Percentiles rank a stretch among this genome's conserved stretches.
Evolutionary conservation across 495 filamentous ascomycete genomes (phyloP).

Genomic region (Sordaria brevicollis): DNA sequence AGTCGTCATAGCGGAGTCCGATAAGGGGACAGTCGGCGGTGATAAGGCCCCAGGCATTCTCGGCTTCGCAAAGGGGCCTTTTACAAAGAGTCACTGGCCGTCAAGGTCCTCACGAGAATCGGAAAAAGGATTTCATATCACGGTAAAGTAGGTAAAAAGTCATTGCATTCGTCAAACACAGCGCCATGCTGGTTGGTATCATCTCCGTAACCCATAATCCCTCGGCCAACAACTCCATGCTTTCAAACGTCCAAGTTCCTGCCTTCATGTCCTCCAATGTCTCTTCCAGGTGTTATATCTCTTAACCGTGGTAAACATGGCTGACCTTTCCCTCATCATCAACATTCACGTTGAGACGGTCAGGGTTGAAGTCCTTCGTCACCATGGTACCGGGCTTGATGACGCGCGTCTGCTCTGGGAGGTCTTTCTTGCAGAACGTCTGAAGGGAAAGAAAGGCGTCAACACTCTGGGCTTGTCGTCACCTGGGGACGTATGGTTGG

Average conservation of each 20-base stretch:
- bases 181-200: not conserved
- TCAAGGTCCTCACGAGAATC: not conserved
- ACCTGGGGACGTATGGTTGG: not conserved
- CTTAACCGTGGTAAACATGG: conserved; percentile 52
- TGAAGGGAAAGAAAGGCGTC: conserved; percentile 17
- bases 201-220: not conserved
- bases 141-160: not conserved
- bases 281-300: too few species aligned
- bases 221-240: not conserved
- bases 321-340: conserved; percentile 63
- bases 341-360: conserved; percentile 63
- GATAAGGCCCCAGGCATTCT: not conserved
- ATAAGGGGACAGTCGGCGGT: not conserved
- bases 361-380: conserved; percentile 50
- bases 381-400: conserved; percentile 52
- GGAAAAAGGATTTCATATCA: not conserved
- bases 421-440: conserved; percentile 67
- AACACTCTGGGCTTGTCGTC: conserved; percentile 4
- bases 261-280: not conserved
- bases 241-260: too few species aligned
- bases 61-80: too few species aligned
- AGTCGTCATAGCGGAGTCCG: not conserved
- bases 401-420: conserved; percentile 58
- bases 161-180: not conserved
- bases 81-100: not conserved